Evolutionary conservation across 441 rosid genomes (phyloP).

Genomic region (Theobroma grandiflorum): DNA sequence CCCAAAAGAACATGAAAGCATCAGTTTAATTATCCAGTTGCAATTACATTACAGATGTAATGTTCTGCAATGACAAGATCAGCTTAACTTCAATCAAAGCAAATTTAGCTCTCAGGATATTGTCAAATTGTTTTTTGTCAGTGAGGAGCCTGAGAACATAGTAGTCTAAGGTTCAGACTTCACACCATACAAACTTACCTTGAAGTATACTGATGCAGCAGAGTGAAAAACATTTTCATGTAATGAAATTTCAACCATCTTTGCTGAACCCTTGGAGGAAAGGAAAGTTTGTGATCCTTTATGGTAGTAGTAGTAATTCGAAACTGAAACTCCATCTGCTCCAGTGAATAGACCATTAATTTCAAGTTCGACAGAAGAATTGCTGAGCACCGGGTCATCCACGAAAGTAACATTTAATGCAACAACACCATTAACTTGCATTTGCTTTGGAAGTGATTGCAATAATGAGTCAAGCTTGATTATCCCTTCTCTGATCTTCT

Average conservation of each 20-base stretch:
- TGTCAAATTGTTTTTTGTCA: no score
- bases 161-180: not conserved
- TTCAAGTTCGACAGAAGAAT: conserved; percentile 65
- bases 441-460: conserved; percentile 73
- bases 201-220: conserved; percentile 72
- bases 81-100: not conserved
- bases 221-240: conserved; percentile 68
- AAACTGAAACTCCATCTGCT: conserved; percentile 35
- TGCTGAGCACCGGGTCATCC: conserved; percentile 55
- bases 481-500: conserved; percentile 66
- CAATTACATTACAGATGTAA: not conserved
- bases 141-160: no score
- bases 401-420: conserved; percentile 73
- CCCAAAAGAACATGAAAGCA: conserved; percentile 19
- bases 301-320: conserved; percentile 18
- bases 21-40: conserved; percentile 24
- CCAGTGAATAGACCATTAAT: conserved; percentile 66
- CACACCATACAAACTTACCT: conserved; percentile 53
- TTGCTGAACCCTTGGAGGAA: conserved; percentile 40
- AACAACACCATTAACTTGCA: conserved; percentile 55
- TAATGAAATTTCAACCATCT: conserved; percentile 67
- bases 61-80: not conserved
- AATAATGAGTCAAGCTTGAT: conserved; percentile 62
- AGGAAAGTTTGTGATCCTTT: conserved; percentile 37
- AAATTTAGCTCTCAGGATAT: not conserved